phyloP scores from a whole-genome alignment of 108 stramenopile species.

The Nannochloropsis salina region DNA sequence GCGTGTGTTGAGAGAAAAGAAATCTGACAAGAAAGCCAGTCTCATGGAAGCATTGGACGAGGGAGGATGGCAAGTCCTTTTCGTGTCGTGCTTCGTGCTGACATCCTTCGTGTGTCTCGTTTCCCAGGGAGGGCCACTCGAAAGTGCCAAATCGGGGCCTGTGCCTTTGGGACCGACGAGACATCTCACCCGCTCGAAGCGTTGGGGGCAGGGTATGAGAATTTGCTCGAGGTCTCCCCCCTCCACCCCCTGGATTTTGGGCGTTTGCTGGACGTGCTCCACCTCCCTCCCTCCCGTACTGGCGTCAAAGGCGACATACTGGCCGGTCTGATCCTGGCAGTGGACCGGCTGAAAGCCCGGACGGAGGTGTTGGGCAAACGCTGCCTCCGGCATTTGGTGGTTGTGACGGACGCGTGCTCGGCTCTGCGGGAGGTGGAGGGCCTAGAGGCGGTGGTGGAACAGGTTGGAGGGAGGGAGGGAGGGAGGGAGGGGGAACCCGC shows the following conservation, averaged over 20 bases:
- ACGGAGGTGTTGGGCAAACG: conserved; percentile 15
- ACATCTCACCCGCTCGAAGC: not conserved
- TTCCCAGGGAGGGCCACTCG: not conserved
- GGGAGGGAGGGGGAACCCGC: not conserved
- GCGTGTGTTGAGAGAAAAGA: too few relatives aligned
- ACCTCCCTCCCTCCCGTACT: not conserved
- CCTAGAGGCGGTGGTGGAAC: conserved; percentile 1
- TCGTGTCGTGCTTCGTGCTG: too few relatives aligned
- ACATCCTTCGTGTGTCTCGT: too few relatives aligned
- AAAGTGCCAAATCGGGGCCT: not conserved
- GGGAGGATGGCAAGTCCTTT: too few relatives aligned
- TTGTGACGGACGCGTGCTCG: not conserved
- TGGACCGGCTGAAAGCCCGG: not conserved
- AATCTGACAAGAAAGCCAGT: too few relatives aligned
- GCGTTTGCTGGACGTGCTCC: not conserved
- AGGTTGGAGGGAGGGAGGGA: conserved; percentile 1
- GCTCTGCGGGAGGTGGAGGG: not conserved
- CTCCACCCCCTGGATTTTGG: not conserved
- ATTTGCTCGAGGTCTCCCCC: not conserved
- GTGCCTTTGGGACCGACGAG: not conserved
- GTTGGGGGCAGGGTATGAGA: not conserved
- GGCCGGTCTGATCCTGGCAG: not conserved
- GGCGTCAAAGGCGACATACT: not conserved
- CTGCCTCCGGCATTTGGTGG: conserved; percentile 2
- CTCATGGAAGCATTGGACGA: too few relatives aligned